Evolutionary conservation across 176 grass and related monocot genomes (phyloP), one percentile per base, ranked within the genome.

Genomic region (Alloteropsis semialata): DNA sequence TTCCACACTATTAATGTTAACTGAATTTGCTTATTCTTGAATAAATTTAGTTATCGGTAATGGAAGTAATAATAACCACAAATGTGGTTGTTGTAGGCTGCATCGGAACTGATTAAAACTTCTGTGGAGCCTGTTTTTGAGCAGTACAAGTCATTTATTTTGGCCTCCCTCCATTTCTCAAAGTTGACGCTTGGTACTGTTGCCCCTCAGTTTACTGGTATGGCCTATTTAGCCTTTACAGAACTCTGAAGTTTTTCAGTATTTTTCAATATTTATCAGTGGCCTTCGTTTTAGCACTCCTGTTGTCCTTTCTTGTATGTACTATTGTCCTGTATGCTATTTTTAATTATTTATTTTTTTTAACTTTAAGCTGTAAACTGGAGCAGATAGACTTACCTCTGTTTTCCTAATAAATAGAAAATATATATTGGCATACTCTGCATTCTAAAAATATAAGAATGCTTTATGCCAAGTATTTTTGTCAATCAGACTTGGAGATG

Each of bases 181-280:
- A 95, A 98, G 84, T 78, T 98, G 72, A 95, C 96, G 59, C 96
- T 98, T 88, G 96, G 96, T 27, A 98, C 92, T n/a, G 92, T 98
- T 75, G 90, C 96, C 81, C 96, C 96, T 68, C 96, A 98, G 79
- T 95, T 98, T 81, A 98, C 92, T 88, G 96, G 96, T 98, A 84
- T 50, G 61, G 44, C 24, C 46, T 63, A 14, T 61, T 64, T 72
- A 32, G 41, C 55, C 30, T 53, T 64, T 72, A 30, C 38, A 76
- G 44, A 63, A 15, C 19, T 77, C 8, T 27, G 18, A 32, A 60
- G 41, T 28, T 36, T 41, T 64, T 29, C 25, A 51, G 7, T 10
- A 30, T 76, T 21, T 50, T 57, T 53, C 17, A 25, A 30, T 5
- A 74, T 69, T 77, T 10, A 65, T 77, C 27, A 90, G n/a, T 73